Evolutionary conservation across 2,329 filamentous ascomycete species (phyloP), one percentile per base, ranked within the genome.

Genomic region (Beauveria medogensis): DNA sequence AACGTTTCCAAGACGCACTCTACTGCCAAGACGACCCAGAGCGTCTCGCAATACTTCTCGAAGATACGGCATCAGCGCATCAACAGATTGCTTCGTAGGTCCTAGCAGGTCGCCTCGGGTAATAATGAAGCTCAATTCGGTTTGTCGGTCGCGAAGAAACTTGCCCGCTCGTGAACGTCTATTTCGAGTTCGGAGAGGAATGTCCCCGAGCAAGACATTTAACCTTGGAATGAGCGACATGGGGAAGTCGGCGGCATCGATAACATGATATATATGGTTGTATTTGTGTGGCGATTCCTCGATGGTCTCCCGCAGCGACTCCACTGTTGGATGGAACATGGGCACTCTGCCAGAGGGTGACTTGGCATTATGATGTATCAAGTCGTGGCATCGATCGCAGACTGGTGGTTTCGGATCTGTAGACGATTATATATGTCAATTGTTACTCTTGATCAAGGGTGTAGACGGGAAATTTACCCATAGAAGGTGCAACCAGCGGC

Each of bases 221-320:
- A 99, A 82, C 50, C 86, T 84, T 1, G 91, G 90, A 4, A 97
- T 80, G 16, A 99, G 76, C 2, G 94, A 97, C 83, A 99, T 90
- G 22, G 94, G 94, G 65, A 99, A 97, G 73, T 99, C 94, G 63
- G 92, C 94, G 3, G 94, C 93, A 70, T 99, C 94, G 24, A 99
- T 78, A 28, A 99, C 81, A 73, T 99, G 94, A 71, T 97, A 99
- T 63, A 99, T 87, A 73, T 97, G 91, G 69, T 99, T 97, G 70
- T 90, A 84, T 71, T 90, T 90, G 74, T 95, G 87, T 0, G 92
- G 92, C 1, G 93, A 96, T 73, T 96, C 91, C 58, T 87, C 82
- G 57, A 99, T 89, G 18, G 92, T 96, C 64, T 91, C 87, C 65
- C 87, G 85, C 57, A 99, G 86, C 2, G 90, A 87, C 48, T 91